Base-by-base conservation (phyloP, 2,329 filamentous ascomycete species). In the Aureobasidium sp. region DNA sequence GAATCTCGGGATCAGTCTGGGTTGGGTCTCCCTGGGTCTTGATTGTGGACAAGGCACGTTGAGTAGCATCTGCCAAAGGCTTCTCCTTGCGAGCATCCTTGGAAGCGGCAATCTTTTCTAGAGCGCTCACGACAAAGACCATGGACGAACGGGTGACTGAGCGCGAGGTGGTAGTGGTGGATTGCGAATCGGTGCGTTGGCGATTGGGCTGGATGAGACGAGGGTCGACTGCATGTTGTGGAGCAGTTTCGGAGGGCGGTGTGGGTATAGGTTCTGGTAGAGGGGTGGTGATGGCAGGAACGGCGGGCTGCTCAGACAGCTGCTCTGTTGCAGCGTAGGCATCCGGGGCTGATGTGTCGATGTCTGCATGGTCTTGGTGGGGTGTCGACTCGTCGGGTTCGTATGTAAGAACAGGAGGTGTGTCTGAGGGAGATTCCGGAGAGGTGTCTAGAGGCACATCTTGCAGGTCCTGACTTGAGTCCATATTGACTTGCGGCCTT, bases 91-190 rank as follows among this genome's bases (percentile, higher is more conserved):
- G 88, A 61, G 95, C 94, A 82, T 99, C 95, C 81, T 95, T 97
- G 54, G 95, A 97, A 65, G 91, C 88, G 67, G 93, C 93, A 75
- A 99, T 98, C 77, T 91, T 91, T 84, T 98, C 96, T 76, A 99
- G 84, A 45, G 96, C 95, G 75, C 93, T 95, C 75, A 97, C 91
- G 74, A 99, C 94, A 78, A 99, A 99, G 74, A 98, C 95, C 74
- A 97, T 91, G 71, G 96, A 98, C 86, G 92, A 97, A 84, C 97
- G 92, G 72, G 89, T 91, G 18, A 74, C 74, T 74, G 84, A 83
- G 51, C 84, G 80, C 38, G 79, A 79, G 43, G 83, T 82, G 4
- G 83, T 80, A 25, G 84, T 85, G 3, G 88, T 89, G 23, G 88
- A 89, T 69, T 87, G 82, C 36, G 88, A 90, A 75, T 89, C 88